phyloP scores from a whole-genome alignment of 208 protist genomes.

The Herpetomonas samuelpessoai region DNA sequence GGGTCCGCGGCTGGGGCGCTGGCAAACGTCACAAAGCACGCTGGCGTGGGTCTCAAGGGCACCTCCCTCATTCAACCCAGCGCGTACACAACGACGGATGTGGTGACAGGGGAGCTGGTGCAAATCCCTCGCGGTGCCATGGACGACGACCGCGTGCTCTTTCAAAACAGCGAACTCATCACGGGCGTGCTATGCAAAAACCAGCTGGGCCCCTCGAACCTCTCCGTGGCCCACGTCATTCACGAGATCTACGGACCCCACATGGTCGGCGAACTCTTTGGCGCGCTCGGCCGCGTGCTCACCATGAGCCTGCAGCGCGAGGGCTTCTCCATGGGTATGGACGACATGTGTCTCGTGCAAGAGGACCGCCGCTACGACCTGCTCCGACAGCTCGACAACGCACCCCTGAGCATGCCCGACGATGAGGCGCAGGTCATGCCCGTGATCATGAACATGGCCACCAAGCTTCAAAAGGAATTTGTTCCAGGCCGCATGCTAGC shows the following conservation, averaged over 20 bases:
- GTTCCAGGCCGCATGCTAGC: slow-evolving; percentile 85
- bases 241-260: slow-evolving; percentile 98
- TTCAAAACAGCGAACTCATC: slow-evolving; percentile 95
- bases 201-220: slow-evolving; percentile 85
- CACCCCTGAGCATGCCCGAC: slow-evolving; percentile 63
- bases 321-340: slow-evolving; percentile 98
- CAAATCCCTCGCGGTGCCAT: slow-evolving; percentile 28
- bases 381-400: slow-evolving; percentile 80
- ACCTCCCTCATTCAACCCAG: slow-evolving; percentile 79
- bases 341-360: slow-evolving; percentile 95
- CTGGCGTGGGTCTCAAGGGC: slow-evolving; percentile 82
- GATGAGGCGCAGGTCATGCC: slow-evolving; percentile 78
- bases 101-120: slow-evolving; percentile 19
- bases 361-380: slow-evolving; percentile 62
- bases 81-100: slow-evolving; percentile 68
- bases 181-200: slow-evolving; percentile 98
- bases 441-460: slow-evolving; percentile 73
- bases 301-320: slow-evolving; percentile 94
- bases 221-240: slow-evolving; percentile 92
- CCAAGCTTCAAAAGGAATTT: slow-evolving; percentile 87
- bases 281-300: slow-evolving; percentile 94
- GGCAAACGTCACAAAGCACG: background rate
- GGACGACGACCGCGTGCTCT: slow-evolving; percentile 80
- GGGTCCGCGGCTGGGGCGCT: background rate
- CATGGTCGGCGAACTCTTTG: slow-evolving; percentile 94